Conservation (phyloP, 2,329 filamentous ascomycete species). For the Chrysoporthe puriensis region DNA sequence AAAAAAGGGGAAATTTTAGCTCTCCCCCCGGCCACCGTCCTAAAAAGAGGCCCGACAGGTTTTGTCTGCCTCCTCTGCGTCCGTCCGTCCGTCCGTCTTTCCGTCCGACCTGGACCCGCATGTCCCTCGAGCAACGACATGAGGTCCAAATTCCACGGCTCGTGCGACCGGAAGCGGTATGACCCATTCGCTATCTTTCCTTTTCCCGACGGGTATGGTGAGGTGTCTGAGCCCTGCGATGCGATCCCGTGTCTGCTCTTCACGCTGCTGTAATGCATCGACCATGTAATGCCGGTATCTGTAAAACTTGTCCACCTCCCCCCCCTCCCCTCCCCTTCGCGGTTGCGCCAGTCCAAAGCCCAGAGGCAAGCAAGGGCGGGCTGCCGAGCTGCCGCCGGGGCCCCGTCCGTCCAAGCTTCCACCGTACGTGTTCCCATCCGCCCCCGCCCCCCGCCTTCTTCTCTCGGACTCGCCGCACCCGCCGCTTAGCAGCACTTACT, state of each 20-base stretch:
- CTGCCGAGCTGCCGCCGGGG: neutral
- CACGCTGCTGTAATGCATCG: conserved; percentile 9
- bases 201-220: neutral
- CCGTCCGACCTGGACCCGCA: neutral
- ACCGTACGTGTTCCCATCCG: neutral
- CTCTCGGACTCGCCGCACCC: neutral
- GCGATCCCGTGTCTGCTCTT: conserved; percentile 1
- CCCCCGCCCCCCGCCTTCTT: neutral
- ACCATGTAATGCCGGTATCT: conserved; percentile 7
- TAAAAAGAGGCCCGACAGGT: neutral
- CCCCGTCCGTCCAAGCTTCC: neutral
- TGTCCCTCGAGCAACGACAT: no score
- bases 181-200: neutral
- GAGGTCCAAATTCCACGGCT: neutral
- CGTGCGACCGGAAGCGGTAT: neutral
- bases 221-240: neutral
- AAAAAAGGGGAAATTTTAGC: neutral
- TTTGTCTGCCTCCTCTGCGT: neutral
- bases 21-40: neutral
- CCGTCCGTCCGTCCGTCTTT: neutral
- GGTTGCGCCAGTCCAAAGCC: neutral
- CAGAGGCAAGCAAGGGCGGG: no score
- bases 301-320: neutral
- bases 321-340: no score
- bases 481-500: conserved; percentile 75